Percentiles rank a stretch among this genome's conserved stretches.
phyloP scores from a whole-genome alignment of 495 filamentous ascomycete species.

The Penicillium longicatenatum region DNA sequence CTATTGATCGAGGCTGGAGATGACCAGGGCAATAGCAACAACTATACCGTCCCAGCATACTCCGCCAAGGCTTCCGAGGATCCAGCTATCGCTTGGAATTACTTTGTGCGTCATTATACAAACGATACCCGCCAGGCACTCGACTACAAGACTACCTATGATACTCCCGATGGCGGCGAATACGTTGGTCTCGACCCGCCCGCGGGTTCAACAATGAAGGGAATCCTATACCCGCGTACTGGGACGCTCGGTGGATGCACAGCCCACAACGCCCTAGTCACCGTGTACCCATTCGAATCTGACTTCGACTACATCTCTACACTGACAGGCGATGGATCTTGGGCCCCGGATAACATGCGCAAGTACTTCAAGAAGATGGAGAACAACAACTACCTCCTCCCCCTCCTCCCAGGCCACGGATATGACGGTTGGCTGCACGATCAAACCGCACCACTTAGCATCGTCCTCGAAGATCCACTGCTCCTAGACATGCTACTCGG shows the following conservation, averaged over 20 bases:
- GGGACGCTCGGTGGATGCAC: conserved; percentile 51
- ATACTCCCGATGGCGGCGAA: conserved; percentile 37
- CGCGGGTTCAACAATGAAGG: conserved; percentile 38
- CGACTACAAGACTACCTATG: conserved; percentile 48
- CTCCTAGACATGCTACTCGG: conserved; percentile 51
- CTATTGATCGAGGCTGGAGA: conserved; percentile 66
- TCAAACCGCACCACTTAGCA: conserved; percentile 45
- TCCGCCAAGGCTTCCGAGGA: conserved; percentile 42
- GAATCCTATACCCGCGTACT: conserved; percentile 50
- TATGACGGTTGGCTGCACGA: conserved; percentile 58
- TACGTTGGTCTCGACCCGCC: conserved; percentile 46
- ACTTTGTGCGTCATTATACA: conserved; percentile 49
- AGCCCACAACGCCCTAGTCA: conserved; percentile 50
- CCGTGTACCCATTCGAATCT: conserved; percentile 40
- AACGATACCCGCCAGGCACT: conserved; percentile 39
- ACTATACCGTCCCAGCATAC: conserved; percentile 44
- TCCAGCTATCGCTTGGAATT: conserved; percentile 45
- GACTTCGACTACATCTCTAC: conserved; percentile 51
- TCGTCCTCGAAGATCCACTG: conserved; percentile 54
- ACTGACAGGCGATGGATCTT: conserved; percentile 46
- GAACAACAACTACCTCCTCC: conserved; percentile 53
- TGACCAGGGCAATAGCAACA: conserved; percentile 51
- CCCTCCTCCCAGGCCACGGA: conserved; percentile 52
- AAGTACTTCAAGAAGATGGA: conserved; percentile 51
- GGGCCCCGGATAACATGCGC: conserved; percentile 46